Conservation (phyloP, 225 moss, liverwort and hornwort genomes). For the Polytrichum formosum region DNA sequence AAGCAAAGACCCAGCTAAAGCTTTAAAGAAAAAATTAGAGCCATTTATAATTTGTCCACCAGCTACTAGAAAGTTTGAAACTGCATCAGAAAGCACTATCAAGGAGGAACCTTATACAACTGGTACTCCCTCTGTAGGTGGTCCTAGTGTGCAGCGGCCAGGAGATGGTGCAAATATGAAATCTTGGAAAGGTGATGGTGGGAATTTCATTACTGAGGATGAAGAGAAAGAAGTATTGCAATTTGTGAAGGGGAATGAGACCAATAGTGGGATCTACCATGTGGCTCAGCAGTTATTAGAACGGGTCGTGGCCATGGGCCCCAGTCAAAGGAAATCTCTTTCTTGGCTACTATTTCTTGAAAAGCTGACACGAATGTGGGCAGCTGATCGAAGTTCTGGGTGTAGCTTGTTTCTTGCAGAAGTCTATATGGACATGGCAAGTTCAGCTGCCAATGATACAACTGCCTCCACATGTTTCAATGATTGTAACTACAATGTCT, state of each 20-base stretch:
- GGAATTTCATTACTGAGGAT: conserved; percentile 26
- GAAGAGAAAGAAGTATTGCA: conserved; percentile 75
- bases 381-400: conserved; percentile 58
- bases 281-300: conserved; percentile 77
- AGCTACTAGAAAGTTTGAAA: conserved; percentile 18
- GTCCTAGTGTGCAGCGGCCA: conserved; percentile 3
- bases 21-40: conserved; percentile 70
- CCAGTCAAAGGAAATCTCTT: conserved; percentile 57
- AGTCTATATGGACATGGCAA: conserved; percentile 81
- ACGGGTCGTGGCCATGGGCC: conserved; percentile 61
- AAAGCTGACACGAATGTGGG: conserved; percentile 71
- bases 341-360: conserved; percentile 81
- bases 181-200: conserved; percentile 23
- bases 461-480: conserved; percentile 52
- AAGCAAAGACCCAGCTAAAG: conserved; percentile 65
- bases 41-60: conserved; percentile 44
- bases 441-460: conserved; percentile 53
- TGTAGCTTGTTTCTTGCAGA: conserved; percentile 96
- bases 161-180: conserved; percentile 13
- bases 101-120: conserved; percentile 32
- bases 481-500: conserved; percentile 84
- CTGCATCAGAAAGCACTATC: conserved; percentile 21
- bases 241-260: conserved; percentile 62
- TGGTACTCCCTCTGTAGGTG: conserved; percentile 24
- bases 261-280: conserved; percentile 78